phyloP scores from a whole-genome alignment of 2,329 filamentous ascomycete genomes.

The Byssothecium circinans region DNA sequence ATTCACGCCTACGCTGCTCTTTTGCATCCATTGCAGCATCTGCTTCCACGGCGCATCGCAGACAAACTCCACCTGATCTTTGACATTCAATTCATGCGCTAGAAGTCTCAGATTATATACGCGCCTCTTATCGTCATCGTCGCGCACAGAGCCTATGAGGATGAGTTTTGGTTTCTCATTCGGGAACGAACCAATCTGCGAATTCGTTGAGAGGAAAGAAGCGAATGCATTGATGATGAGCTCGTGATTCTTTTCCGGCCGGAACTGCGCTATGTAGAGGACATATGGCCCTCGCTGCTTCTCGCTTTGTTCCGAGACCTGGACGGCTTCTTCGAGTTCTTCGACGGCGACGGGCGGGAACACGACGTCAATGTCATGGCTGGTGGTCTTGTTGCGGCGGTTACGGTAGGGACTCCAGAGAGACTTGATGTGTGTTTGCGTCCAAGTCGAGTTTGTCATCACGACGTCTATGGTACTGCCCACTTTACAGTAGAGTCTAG shows the following conservation, averaged over 20 bases:
- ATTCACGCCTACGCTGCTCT: conserved; percentile 84
- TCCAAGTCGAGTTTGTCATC: conserved; percentile 98
- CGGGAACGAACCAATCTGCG: conserved; percentile 46
- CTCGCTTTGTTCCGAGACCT: conserved; percentile 70
- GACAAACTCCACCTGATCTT: conserved; percentile 82
- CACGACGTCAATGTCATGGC: conserved; percentile 69
- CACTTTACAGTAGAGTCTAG: conserved; percentile 76
- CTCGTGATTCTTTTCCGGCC: conserved; percentile 94
- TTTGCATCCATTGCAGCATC: conserved; percentile 76
- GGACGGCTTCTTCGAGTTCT: conserved; percentile 75
- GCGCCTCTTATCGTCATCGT: conserved; percentile 74
- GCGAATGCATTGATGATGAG: conserved; percentile 85
- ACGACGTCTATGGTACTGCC: conserved; percentile 86
- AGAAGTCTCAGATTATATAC: conserved; percentile 88
- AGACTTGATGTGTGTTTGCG: conserved; percentile 71
- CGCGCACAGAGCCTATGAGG: conserved; percentile 88
- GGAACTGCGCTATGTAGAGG: conserved; percentile 95
- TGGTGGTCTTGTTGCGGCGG: conserved; percentile 50
- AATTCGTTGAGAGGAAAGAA: conserved; percentile 59
- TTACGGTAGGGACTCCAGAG: conserved; percentile 68
- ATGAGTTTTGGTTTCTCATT: conserved; percentile 66
- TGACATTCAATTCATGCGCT: conserved; percentile 79
- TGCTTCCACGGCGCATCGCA: conserved; percentile 88
- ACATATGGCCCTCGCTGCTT: conserved; percentile 69
- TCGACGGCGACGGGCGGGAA: conserved; percentile 92